phyloP scores from a whole-genome alignment of 257 asterid genomes.

The Misopates orontium region DNA sequence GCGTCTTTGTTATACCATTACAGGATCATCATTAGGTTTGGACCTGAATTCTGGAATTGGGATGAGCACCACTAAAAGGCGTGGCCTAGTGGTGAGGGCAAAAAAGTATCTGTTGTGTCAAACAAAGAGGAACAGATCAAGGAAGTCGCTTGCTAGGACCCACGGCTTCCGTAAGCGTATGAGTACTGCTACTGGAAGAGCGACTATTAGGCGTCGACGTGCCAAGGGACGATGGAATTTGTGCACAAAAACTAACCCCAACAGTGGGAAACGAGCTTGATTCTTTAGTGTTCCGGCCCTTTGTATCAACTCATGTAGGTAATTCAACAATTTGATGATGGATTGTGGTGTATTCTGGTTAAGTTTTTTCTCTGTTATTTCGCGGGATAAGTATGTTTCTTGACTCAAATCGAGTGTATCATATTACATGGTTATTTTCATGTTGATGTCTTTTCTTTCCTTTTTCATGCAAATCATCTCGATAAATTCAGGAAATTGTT shows the following conservation, averaged over 20 bases:
- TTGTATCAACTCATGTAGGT: constrained; percentile 34
- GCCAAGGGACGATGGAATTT: constrained; percentile 84
- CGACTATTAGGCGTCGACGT: constrained; percentile 70
- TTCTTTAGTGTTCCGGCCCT: constrained; percentile 23
- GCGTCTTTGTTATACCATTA: background rate
- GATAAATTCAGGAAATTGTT: no score
- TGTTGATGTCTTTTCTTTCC: background rate
- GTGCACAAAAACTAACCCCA: constrained; percentile 83
- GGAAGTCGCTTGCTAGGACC: constrained; percentile 90
- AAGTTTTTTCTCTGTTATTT: constrained; percentile 8
- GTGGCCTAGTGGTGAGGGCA: constrained; percentile 68
- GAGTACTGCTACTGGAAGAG: constrained; percentile 89
- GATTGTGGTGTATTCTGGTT: constrained; percentile 4
- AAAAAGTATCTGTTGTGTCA: constrained; percentile 65
- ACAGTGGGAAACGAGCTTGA: constrained; percentile 72
- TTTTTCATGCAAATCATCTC: background rate
- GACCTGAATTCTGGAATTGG: constrained; percentile 39
- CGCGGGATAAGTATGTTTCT: constrained; percentile 7
- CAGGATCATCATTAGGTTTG: constrained; percentile 42
- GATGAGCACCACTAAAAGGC: constrained; percentile 37
- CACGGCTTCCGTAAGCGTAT: constrained; percentile 93
- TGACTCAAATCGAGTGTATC: constrained; percentile 12
- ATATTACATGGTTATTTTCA: background rate
- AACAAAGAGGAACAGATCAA: constrained; percentile 86
- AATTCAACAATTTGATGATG: constrained; percentile 3